Percentiles rank a stretch among this genome's conserved stretches.
Evolutionary conservation across 2,329 filamentous ascomycete species (phyloP).

Genomic region (Coniochaeta sp.): DNA sequence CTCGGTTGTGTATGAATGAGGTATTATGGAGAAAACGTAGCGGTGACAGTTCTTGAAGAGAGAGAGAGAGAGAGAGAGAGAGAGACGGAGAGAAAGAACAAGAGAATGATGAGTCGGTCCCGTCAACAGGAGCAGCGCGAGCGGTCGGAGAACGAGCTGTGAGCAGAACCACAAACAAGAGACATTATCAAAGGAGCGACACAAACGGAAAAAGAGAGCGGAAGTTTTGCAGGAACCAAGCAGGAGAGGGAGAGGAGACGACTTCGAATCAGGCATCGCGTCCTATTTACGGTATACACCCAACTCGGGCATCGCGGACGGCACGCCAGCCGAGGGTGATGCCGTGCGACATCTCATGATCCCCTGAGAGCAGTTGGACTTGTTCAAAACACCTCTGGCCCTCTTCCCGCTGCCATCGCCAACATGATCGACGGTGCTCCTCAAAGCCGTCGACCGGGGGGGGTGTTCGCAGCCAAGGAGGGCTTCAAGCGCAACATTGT

Average conservation of each 20-base stretch:
- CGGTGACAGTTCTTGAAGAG: not conserved
- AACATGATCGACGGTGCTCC: not conserved
- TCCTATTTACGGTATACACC: not conserved
- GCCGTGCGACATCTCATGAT: not conserved
- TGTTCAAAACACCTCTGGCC: not conserved
- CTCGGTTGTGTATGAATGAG: not conserved
- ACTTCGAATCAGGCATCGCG: not conserved
- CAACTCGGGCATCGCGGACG: not conserved
- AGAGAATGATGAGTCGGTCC: not conserved
- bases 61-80: not conserved
- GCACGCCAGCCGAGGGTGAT: not conserved
- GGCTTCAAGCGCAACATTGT: not conserved
- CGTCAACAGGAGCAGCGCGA: not conserved
- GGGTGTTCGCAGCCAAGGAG: not conserved
- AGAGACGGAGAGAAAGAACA: not conserved
- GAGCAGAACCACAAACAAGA: not conserved
- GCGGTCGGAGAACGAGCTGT: not conserved
- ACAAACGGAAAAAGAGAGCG: not conserved
- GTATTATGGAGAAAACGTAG: not conserved
- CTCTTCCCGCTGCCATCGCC: not conserved
- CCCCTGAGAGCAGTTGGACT: not conserved
- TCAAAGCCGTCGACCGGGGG: not conserved
- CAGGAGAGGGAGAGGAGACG: not conserved
- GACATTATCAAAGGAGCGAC: not conserved
- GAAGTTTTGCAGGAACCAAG: slow-evolving; percentile 2